Evolutionary conservation across 345 rosid species (phyloP).

Genomic region (Firmiana major): DNA sequence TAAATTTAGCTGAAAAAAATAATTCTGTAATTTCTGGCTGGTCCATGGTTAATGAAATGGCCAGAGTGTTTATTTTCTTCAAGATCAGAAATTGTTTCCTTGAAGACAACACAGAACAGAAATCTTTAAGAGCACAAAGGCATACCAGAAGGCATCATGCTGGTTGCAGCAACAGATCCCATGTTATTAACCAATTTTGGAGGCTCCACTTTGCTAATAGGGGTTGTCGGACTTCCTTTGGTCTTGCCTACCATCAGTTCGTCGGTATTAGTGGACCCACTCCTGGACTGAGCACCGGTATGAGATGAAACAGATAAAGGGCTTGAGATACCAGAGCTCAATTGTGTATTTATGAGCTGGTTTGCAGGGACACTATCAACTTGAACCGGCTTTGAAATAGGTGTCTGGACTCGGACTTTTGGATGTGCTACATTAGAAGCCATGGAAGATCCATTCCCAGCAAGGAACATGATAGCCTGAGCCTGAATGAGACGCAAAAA

Average conservation of each 20-base stretch:
- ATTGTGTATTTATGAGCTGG: conserved; percentile 30
- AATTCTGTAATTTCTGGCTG: neutral
- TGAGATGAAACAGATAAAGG: conserved; percentile 59
- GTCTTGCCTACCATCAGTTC: conserved; percentile 36
- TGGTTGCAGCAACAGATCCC: conserved; percentile 30
- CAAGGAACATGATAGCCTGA: conserved; percentile 81
- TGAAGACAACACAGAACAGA: neutral
- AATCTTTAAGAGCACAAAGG: neutral
- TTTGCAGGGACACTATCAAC: conserved; percentile 25
- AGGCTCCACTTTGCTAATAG: conserved; percentile 38
- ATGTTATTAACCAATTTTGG: conserved; percentile 23
- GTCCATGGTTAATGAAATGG: neutral
- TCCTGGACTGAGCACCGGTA: conserved; percentile 39
- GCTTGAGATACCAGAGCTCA: conserved; percentile 39
- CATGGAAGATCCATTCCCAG: conserved; percentile 47
- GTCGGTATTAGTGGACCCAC: conserved; percentile 46
- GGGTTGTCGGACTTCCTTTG: conserved; percentile 29
- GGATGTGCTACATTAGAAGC: conserved; percentile 30
- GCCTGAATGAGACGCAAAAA: conserved; percentile 48
- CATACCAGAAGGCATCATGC: conserved; percentile 64
- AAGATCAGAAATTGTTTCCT: neutral
- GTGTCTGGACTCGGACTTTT: conserved; percentile 32
- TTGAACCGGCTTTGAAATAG: conserved; percentile 25
- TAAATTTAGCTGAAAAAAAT: neutral
- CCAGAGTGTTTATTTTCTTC: neutral